A percentile compares a stretch with the other conserved stretches of the same genome.
phyloP scores from a whole-genome alignment of 495 filamentous ascomycete species.

The Neurospora sp. region DNA sequence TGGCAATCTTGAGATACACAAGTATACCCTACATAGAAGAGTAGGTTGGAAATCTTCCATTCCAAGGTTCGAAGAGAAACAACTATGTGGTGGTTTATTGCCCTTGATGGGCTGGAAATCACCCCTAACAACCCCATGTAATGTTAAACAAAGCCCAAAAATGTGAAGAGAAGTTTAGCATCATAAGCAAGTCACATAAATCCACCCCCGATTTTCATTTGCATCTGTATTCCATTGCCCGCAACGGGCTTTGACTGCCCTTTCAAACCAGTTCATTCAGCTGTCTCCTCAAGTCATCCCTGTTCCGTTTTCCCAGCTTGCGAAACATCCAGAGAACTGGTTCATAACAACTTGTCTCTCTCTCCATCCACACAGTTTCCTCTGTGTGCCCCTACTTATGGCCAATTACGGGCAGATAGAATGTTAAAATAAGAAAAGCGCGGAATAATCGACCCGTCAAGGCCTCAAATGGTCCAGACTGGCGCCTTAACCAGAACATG shows the following conservation, averaged over 20 bases:
- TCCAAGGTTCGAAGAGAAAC: background rate
- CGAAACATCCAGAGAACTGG: background rate
- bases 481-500: slow-evolving; percentile 83
- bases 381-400: background rate
- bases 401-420: background rate
- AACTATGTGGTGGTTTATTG: background rate
- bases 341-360: background rate
- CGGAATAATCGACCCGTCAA: background rate
- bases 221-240: background rate
- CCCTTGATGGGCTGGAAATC: background rate
- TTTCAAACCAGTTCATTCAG: background rate
- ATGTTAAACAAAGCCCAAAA: background rate
- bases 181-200: background rate
- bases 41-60: background rate
- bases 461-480: slow-evolving; percentile 56
- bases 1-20: background rate
- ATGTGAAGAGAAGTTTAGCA: background rate
- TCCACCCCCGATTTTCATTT: background rate
- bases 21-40: background rate
- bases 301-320: background rate
- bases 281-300: background rate
- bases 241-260: background rate
- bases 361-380: background rate
- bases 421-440: background rate
- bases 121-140: background rate